Evolutionary conservation across 306 rosid species (phyloP).

Genomic region (Cucurbita pepo): DNA sequence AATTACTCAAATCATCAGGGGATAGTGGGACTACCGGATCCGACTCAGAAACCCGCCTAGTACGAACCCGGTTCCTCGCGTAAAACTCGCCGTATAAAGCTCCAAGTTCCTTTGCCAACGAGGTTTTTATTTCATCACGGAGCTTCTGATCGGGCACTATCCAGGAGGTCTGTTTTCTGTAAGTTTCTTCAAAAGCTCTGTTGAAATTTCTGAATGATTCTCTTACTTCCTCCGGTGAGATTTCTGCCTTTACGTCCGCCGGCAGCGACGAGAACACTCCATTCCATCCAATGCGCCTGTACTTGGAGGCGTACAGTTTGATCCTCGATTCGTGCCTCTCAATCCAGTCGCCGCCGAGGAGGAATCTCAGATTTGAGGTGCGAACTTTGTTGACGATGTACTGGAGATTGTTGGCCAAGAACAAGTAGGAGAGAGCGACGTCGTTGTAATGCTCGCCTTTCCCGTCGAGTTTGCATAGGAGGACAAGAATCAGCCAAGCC

Average conservation of each 20-base stretch:
- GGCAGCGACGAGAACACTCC: conserved; percentile 22
- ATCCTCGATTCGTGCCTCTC: conserved; percentile 27
- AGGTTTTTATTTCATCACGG: conserved; percentile 23
- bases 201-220: conserved; percentile 17
- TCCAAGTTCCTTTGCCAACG: conserved; percentile 15
- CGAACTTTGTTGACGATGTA: conserved; percentile 48
- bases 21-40: background rate
- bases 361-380: conserved; percentile 26
- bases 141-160: conserved; percentile 30
- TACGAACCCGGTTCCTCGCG: conserved; percentile 6
- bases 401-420: conserved; percentile 55
- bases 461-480: conserved; percentile 52
- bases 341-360: conserved; percentile 40
- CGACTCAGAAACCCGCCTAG: conserved; percentile 1
- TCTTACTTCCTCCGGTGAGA: conserved; percentile 19
- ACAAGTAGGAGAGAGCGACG: conserved; percentile 42
- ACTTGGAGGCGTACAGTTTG: conserved; percentile 34
- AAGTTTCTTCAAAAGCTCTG: conserved; percentile 19
- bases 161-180: conserved; percentile 27
- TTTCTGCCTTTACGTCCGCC: conserved; percentile 15
- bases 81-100: conserved; percentile 12
- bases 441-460: conserved; percentile 38
- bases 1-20: conserved; percentile 27
- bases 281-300: conserved; percentile 40
- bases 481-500: conserved; percentile 39